A percentile compares a stretch with the other conserved stretches of the same genome.
These are phyloP conservation scores for Xerocomellus amylosporus DNA, from an alignment of 768 basidiomycete species.

Conservation along the genomic window DNA sequence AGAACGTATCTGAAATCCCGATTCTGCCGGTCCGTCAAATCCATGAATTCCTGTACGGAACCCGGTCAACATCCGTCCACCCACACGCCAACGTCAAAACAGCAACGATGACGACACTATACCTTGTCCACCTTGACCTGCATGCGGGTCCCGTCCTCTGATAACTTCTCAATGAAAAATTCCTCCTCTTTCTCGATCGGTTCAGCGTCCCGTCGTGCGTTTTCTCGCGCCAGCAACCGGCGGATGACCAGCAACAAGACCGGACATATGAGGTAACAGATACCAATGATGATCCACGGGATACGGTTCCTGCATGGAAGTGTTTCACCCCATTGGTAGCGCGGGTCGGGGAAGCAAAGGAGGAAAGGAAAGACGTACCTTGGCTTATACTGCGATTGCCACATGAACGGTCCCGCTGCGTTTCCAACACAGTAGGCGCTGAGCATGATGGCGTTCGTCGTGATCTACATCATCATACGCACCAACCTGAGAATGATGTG, in stretches of 20 bases:
- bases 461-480: conserved; percentile 13
- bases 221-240: conserved; percentile 53
- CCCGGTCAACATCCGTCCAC: not conserved
- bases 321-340: not conserved
- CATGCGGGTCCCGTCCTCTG: conserved; percentile 50
- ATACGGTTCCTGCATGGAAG: conserved; percentile 53
- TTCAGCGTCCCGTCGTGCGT: conserved; percentile 60
- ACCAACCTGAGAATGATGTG: not conserved
- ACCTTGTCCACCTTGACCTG: conserved; percentile 69
- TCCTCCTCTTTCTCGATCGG: conserved; percentile 57
- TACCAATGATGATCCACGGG: conserved; percentile 75
- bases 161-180: conserved; percentile 53
- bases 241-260: conserved; percentile 49
- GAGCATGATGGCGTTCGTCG: conserved; percentile 67
- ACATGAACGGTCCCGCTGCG: conserved; percentile 74
- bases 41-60: conserved; percentile 56
- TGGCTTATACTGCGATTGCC: conserved; percentile 65
- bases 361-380: conserved; percentile 38
- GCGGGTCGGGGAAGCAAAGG: not conserved
- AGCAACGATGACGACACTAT: not conserved
- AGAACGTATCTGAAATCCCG: conserved; percentile 72
- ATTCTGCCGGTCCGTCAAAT: conserved; percentile 71
- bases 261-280: conserved; percentile 58
- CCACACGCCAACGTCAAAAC: not conserved
- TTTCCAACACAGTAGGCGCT: conserved; percentile 69